Evolutionary conservation across 768 basidiomycete genomes (phyloP), one percentile per base, ranked within the genome.

Genomic region (Xerocomus brunneocitrinus): DNA sequence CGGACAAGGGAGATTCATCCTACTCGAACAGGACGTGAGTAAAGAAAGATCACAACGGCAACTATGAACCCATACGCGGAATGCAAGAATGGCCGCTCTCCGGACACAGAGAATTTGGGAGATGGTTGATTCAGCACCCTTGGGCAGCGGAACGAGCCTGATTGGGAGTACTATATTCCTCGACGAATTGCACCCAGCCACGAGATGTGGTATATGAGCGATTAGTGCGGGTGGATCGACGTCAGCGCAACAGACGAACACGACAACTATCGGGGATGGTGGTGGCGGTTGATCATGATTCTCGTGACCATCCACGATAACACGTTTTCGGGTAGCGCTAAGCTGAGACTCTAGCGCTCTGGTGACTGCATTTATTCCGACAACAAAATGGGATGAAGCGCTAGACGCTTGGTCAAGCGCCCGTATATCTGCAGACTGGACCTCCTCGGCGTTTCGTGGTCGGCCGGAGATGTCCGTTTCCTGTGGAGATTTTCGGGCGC

Each of bases 311-410:
- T 39, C 34, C 22, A 58, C 10, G 10, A 60, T 45, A 5, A 53
- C 41, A n/a, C 19, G 62, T 34, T 57, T 53, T 60, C 67, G 65
- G 58, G 57, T 48, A 59, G 67, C 51, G 55, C 61, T 55, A 65
- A 80, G 71, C 60, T 87, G 82, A 2, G 45, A 58, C 67, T 95
- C 91, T 12, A 95, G 74, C 28, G 75, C 73, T 65, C 80, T 85
- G 1, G 91, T 91, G 13, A 93, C 87, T 61, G 82, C 74, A 61
- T 93, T 94, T 55, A 93, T 85, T n/a, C 91, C 91, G 44, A 84
- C 63, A 9, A 74, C 66, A 32, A 86, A 54, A 63, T 85, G 79
- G 9, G 70, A 16, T 16, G 52, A 40, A n/a, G 43, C 46, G 24
- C 40, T 35, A 9, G 38, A 24, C 13, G 14, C 25, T 4, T 9